A percentile compares a stretch with the other conserved stretches of the same genome.
phyloP scores from a whole-genome alignment of 2,329 filamentous ascomycete species.

The Botrytis galanthina region DNA sequence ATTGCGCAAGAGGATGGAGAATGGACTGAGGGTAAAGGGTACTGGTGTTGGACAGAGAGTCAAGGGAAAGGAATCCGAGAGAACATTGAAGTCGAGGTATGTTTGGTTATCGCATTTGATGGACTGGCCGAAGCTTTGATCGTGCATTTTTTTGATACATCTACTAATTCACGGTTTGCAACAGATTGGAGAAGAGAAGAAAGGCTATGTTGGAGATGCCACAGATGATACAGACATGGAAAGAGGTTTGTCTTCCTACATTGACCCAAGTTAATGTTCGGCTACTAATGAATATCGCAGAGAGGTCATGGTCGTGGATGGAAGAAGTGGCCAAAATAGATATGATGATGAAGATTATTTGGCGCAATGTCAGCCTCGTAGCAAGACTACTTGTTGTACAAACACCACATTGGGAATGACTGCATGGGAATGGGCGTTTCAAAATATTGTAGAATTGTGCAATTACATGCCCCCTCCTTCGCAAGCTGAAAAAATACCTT shows the following conservation, averaged over 20 bases:
- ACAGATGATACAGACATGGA: constrained; percentile 87
- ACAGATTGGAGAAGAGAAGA: constrained; percentile 80
- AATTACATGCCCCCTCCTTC: constrained; percentile 19
- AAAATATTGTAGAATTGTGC: constrained; percentile 22
- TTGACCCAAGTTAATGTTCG: not conserved
- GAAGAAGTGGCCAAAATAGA: constrained; percentile 67
- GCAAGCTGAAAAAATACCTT: not conserved
- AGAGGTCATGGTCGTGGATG: constrained; percentile 70
- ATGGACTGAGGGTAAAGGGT: constrained; percentile 82
- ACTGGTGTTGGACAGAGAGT: constrained; percentile 90
- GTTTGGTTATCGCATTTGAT: constrained; percentile 40
- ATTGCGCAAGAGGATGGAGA: constrained; percentile 70
- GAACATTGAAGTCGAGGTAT: constrained; percentile 73
- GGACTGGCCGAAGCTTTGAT: not conserved
- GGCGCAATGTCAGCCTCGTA: constrained; percentile 7
- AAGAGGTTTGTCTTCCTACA: constrained; percentile 62
- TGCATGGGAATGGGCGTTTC: constrained; percentile 29
- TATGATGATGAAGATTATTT: constrained; percentile 5
- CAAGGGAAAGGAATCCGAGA: constrained; percentile 93
- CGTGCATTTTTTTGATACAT: not conserved
- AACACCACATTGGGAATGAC: constrained; percentile 26
- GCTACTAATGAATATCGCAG: constrained; percentile 45
- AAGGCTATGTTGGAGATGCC: constrained; percentile 96
- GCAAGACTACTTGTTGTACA: constrained; percentile 28
- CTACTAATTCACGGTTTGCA: constrained; percentile 23